Conservation (phyloP, 2,329 filamentous ascomycete genomes). For the Penicillium freii region DNA sequence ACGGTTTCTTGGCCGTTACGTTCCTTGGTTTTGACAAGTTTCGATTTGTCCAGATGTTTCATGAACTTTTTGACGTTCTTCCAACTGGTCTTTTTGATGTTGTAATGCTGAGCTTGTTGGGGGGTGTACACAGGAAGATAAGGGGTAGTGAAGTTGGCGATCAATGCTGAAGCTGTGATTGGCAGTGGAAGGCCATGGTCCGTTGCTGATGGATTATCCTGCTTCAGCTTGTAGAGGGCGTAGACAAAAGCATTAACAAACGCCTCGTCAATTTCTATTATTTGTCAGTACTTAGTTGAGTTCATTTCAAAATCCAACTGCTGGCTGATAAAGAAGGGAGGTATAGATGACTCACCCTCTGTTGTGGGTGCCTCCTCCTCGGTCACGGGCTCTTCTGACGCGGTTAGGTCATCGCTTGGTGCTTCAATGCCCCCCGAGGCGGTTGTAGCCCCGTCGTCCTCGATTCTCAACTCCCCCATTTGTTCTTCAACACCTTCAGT, state of each 20-base stretch:
- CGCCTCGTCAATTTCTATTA: constrained; percentile 64
- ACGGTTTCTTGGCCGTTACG: constrained; percentile 63
- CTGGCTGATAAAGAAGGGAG: background rate
- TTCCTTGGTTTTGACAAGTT: constrained; percentile 64
- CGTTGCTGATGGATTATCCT: constrained; percentile 51
- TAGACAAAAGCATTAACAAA: constrained; percentile 65
- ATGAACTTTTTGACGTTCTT: constrained; percentile 70
- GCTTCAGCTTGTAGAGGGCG: constrained; percentile 59
- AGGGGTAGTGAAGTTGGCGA: constrained; percentile 64
- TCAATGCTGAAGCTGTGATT: constrained; percentile 61
- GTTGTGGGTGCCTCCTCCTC: constrained; percentile 55
- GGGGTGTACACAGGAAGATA: constrained; percentile 61
- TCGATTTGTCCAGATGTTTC: constrained; percentile 63
- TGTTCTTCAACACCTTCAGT: constrained; percentile 40
- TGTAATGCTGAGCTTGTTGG: constrained; percentile 56
- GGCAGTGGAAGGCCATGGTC: constrained; percentile 61
- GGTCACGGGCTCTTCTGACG: constrained; percentile 36
- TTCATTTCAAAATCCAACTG: background rate
- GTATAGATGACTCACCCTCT: constrained; percentile 48
- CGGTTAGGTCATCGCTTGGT: constrained; percentile 30
- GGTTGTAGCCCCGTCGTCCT: constrained; percentile 26
- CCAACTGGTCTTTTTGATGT: constrained; percentile 70
- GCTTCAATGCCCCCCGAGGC: constrained; percentile 11
- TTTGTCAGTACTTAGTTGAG: constrained; percentile 11
- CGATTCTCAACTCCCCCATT: constrained; percentile 40